Conservation (phyloP, 2,329 filamentous ascomycete species). For the Shiraia sp. region DNA sequence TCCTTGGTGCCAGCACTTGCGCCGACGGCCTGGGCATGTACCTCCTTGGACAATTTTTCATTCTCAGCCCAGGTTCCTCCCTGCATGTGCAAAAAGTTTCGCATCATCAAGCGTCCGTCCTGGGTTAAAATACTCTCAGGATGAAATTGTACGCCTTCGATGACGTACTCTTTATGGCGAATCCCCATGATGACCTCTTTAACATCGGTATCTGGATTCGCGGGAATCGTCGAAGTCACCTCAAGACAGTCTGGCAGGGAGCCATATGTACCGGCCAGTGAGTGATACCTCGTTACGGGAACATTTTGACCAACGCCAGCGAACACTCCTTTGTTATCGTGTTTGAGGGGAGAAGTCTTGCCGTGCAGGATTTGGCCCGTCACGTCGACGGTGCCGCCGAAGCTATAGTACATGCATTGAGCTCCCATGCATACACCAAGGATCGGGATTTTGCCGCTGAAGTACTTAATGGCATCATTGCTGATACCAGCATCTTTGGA, state of each 20-base stretch:
- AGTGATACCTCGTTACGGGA: constrained; percentile 93
- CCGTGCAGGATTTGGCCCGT: constrained; percentile 97
- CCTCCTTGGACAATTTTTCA: constrained; percentile 54
- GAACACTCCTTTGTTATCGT: constrained; percentile 93
- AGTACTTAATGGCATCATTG: constrained; percentile 86
- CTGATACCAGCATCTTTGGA: constrained; percentile 90
- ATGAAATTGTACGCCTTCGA: constrained; percentile 98
- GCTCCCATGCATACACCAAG: constrained; percentile 99
- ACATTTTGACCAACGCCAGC: constrained; percentile 76
- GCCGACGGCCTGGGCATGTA: constrained; percentile 39
- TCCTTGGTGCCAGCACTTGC: constrained; percentile 37
- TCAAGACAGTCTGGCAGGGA: constrained; percentile 86
- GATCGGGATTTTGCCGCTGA: constrained; percentile 91
- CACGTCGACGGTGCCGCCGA: constrained; percentile 86
- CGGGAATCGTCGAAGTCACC: constrained; percentile 81
- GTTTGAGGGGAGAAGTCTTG: constrained; percentile 88
- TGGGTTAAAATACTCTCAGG: constrained; percentile 95
- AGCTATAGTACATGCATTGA: constrained; percentile 94
- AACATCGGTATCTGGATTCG: constrained; percentile 70
- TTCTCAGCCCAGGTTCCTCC: constrained; percentile 92
- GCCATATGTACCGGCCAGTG: constrained; percentile 85
- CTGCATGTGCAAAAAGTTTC: constrained; percentile 86
- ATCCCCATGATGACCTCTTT: constrained; percentile 96
- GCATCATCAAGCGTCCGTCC: constrained; percentile 84
- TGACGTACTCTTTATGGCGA: constrained; percentile 83